Evolutionary conservation across 176 grass and related monocot genomes (phyloP).

Genomic region (Carex scoparia): DNA sequence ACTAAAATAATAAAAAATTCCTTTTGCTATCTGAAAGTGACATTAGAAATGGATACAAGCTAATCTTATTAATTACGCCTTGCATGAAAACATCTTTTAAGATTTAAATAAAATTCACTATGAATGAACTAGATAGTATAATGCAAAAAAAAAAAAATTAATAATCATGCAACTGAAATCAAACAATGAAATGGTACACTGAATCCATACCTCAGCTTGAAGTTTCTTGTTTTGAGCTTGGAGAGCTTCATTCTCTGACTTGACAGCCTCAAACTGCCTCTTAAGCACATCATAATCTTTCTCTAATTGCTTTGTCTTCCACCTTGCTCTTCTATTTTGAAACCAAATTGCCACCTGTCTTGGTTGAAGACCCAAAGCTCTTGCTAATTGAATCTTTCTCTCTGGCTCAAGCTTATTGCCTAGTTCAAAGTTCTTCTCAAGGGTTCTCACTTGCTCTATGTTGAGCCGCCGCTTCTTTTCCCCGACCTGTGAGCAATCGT

Average conservation of each 20-base stretch:
- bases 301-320: conserved; percentile 94
- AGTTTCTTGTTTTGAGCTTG: conserved; percentile 87
- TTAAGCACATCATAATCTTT: conserved; percentile 85
- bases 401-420: conserved; percentile 90
- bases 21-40: not conserved
- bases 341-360: conserved; percentile 96
- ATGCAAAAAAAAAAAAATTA: not conserved
- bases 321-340: conserved; percentile 78
- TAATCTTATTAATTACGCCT: not conserved
- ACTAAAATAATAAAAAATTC: not conserved
- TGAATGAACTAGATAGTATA: not conserved
- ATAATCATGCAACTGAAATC: not conserved
- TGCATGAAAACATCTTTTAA: not conserved
- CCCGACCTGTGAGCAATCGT: conserved; percentile 71
- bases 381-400: conserved; percentile 74
- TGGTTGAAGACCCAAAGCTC: conserved; percentile 66
- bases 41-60: not conserved
- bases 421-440: conserved; percentile 96
- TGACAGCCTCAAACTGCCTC: conserved; percentile 70
- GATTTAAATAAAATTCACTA: not conserved
- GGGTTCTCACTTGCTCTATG: conserved; percentile 89
- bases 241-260: conserved; percentile 69
- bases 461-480: conserved; percentile 98
- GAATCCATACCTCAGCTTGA: conserved; percentile 50
- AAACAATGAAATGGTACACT: not conserved